A percentile compares a stretch with the other conserved stretches of the same genome.
These are phyloP conservation scores for Arxiozyma heterogenica DNA, from an alignment of 1,139 yeast species.

Conservation along the genomic window DNA sequence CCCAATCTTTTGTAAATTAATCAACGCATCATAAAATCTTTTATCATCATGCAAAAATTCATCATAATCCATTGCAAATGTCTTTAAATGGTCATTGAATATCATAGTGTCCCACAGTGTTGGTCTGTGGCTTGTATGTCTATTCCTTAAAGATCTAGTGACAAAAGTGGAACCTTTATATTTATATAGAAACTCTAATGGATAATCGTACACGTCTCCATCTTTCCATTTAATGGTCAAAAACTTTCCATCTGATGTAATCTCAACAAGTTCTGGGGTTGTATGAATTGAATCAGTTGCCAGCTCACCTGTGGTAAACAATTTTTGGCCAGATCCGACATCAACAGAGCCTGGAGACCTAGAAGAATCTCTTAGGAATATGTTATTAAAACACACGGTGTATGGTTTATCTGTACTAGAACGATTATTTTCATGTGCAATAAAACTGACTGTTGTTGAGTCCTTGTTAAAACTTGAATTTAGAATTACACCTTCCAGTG, in stretches of 20 bases:
- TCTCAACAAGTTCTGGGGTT: constrained; percentile 25
- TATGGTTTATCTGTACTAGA: constrained; percentile 14
- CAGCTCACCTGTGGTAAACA: constrained; percentile 52
- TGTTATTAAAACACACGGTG: constrained; percentile 40
- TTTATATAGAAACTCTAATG: constrained; percentile 40
- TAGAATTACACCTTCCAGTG: constrained; percentile 12
- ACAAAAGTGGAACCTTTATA: constrained; percentile 34
- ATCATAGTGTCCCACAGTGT: constrained; percentile 37
- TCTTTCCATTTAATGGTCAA: constrained; percentile 50
- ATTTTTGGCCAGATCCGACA: constrained; percentile 49
- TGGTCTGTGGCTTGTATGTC: constrained; percentile 31
- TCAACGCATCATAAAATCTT: constrained; percentile 36
- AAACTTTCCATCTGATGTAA: constrained; percentile 28
- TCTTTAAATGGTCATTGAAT: constrained; percentile 23
- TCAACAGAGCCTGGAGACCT: constrained; percentile 44
- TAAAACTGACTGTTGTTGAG: constrained; percentile 19
- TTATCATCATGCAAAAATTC: constrained; percentile 38
- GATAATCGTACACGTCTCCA: constrained; percentile 41
- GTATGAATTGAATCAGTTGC: constrained; percentile 30
- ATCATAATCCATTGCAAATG: constrained; percentile 33
- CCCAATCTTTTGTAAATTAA: constrained; percentile 50
- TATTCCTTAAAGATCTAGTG: constrained; percentile 30
- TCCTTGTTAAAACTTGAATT: constrained; percentile 15
- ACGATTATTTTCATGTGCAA: constrained; percentile 6
- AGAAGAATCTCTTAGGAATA: constrained; percentile 62